Base-by-base conservation (phyloP, 2,329 filamentous ascomycete species). In the Pseudogymnoascus sp. region DNA sequence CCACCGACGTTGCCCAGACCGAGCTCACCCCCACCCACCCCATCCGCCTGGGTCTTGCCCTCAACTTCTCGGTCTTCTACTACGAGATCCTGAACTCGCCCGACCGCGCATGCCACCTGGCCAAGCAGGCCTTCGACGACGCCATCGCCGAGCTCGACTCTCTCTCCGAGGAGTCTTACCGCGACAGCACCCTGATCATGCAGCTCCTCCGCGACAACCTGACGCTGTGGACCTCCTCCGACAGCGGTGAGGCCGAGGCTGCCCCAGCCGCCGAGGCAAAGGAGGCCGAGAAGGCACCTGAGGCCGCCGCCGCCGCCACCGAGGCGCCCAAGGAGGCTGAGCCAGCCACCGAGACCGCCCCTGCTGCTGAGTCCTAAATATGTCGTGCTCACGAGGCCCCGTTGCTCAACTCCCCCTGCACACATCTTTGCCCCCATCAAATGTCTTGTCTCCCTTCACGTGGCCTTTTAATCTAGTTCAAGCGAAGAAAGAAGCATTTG, bases 11-110 rank as follows among this genome's bases (percentile, higher is more conserved):
- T 73, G 91, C 91, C 68, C 86, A 90, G 77, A 93, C 90, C 72
- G 91, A 95, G 78, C 87, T 96, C 71, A 88, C 91, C 68, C 91
- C 91, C 68, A 96, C 91, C 64, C 91, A 96, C 84, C 91, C 91
- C 75, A 96, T 96, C 80, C 91, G 91, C 75, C 89, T 96, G 69
- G 91, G 91, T 77, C 87, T 96, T 70, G 91, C 91, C 73, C 85
- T 96, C 71, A 96, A 96, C 88, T 96, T 96, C 85, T 96, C 93
- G 69, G 93, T 97, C 75, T 97, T 97, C 86, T 97, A 97, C 88
- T 99, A 99, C 79, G 91, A 99, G 87, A 99, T 97, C 78, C 85
- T 97, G 75, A 99, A 97, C 85, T 92, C 93, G 47, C 93, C 93
- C 69, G 95, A 97, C 78, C 93, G 96, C 82, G 93, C 93, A 76